Evolutionary conservation across 345 rosid genomes (phyloP).

Genomic region (Hypericum androsaemum): DNA sequence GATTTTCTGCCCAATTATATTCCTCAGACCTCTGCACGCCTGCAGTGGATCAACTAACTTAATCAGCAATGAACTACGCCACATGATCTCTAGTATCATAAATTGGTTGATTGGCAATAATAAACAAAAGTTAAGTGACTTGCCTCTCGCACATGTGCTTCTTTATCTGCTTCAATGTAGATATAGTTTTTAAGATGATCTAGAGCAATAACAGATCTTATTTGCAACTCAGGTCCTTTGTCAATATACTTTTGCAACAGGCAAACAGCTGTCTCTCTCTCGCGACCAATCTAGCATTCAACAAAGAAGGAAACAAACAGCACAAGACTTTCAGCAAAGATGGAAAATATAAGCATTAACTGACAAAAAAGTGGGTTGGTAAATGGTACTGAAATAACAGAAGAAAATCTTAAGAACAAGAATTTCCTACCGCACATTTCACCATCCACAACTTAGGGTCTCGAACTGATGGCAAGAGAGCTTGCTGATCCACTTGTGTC

Average conservation of each 20-base stretch:
- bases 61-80: neutral
- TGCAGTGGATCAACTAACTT: slow-evolving; percentile 17
- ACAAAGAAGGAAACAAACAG: too few relatives aligned
- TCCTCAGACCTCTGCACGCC: slow-evolving; percentile 92
- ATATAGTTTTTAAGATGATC: slow-evolving; percentile 89
- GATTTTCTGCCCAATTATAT: slow-evolving; percentile 59
- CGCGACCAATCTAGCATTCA: slow-evolving; percentile 61
- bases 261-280: slow-evolving; percentile 84
- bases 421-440: slow-evolving; percentile 44
- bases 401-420: neutral
- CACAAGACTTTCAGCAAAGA: neutral
- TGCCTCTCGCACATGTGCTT: slow-evolving; percentile 97
- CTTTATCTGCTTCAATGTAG: slow-evolving; percentile 86
- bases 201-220: slow-evolving; percentile 76
- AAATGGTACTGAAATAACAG: neutral
- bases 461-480: slow-evolving; percentile 91
- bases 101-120: neutral
- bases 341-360: neutral
- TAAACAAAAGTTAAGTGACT: slow-evolving; percentile 4
- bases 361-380: neutral
- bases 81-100: slow-evolving; percentile 3
- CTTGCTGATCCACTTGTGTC: slow-evolving; percentile 95
- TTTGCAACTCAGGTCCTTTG: slow-evolving; percentile 76
- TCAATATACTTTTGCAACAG: slow-evolving; percentile 92
- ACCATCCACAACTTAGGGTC: slow-evolving; percentile 84